Conservation (phyloP, 23 red algal genomes). For the Gracilariopsis chorda region DNA sequence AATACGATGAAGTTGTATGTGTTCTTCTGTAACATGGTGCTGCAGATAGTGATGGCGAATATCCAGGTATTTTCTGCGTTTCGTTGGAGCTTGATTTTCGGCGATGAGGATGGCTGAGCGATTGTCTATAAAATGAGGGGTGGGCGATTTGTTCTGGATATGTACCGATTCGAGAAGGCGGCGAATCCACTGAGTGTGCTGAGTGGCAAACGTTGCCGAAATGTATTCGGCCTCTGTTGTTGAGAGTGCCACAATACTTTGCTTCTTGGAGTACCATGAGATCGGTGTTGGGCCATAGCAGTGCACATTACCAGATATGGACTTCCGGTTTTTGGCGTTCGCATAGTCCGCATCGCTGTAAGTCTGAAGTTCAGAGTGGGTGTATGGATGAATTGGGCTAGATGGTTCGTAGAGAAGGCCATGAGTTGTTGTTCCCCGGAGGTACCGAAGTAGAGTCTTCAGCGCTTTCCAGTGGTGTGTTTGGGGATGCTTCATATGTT, state of each 20-base stretch:
- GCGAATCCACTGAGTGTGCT: not conserved
- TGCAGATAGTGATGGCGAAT: not conserved
- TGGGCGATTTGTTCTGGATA: not conserved
- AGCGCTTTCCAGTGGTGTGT: not conserved
- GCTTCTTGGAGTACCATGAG: not conserved
- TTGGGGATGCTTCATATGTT: not conserved
- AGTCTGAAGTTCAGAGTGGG: not conserved
- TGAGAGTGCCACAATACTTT: not conserved
- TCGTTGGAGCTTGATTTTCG: not conserved
- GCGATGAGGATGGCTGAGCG: not conserved
- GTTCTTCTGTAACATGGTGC: not conserved
- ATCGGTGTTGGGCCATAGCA: not conserved
- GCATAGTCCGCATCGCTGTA: not conserved
- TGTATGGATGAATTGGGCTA: too few species aligned
- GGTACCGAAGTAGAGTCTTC: not conserved
- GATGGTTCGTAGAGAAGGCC: not conserved
- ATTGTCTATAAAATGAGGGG: not conserved
- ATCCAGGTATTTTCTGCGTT: not conserved
- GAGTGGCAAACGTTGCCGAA: not conserved
- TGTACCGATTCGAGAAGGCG: not conserved
- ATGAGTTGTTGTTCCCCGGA: not conserved
- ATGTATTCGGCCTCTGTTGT: not conserved
- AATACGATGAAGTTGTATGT: not conserved
- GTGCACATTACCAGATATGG: not conserved
- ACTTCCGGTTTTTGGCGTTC: not conserved